Conservation (phyloP, 176 grass and related monocot species). For the Hordeum vulgare region MorexV3_pseudomolecules_assembly NC_058522.1:334603277-334603776, state of each 20-base stretch:
- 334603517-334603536: background rate
- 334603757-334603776: background rate
- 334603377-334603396: background rate
- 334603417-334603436: background rate
- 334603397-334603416: background rate
- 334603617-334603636: background rate
- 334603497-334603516: background rate
- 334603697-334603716: background rate
- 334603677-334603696: background rate
- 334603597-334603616: background rate
- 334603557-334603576: background rate
- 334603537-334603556: background rate
- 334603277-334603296: background rate
- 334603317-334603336: background rate
- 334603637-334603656: background rate
- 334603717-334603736: background rate
- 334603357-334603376: background rate
- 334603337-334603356: background rate
- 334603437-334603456: background rate
- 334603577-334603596: background rate
- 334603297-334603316: background rate
- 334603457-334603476: background rate
- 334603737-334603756: background rate
- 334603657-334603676: background rate
- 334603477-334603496: background rate